These are phyloP conservation scores for Actinidia chinensis DNA, from an alignment of 179 eudicot genomes.

Conservation along the genomic window DNA sequence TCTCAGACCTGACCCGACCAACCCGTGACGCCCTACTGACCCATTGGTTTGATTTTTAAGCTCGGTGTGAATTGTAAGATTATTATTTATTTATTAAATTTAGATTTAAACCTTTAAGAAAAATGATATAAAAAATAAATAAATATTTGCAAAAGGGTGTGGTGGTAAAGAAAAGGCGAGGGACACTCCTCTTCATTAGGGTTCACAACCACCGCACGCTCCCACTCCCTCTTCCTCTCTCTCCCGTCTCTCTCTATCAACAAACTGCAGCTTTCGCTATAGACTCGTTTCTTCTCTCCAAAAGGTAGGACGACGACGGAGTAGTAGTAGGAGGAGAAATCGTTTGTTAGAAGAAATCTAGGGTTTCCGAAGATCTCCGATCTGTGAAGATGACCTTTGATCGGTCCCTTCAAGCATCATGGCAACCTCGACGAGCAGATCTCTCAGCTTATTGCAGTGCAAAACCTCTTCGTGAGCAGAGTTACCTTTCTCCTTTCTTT, in stretches of 20 bases:
- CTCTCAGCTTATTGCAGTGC: constrained; percentile 73
- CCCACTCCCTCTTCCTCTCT: neutral
- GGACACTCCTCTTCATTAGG: constrained; percentile 19
- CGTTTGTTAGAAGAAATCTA: neutral
- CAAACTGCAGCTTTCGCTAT: too few relatives aligned
- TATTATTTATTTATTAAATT: too few relatives aligned
- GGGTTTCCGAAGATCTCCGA: constrained; percentile 11
- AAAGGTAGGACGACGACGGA: constrained; percentile 4
- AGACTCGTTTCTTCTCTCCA: neutral
- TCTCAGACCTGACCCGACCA: too few relatives aligned
- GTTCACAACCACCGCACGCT: constrained; percentile 31
- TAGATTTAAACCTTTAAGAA: too few relatives aligned
- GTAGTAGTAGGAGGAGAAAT: neutral
- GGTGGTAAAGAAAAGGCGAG: neutral
- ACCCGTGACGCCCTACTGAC: too few relatives aligned
- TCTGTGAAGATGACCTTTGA: constrained; percentile 46
- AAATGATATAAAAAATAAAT: too few relatives aligned
- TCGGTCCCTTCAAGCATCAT: constrained; percentile 39
- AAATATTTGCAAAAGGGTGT: neutral
- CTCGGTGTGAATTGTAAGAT: too few relatives aligned
- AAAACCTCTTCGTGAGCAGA: constrained; percentile 62
- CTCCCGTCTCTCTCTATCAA: neutral
- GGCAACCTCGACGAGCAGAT: constrained; percentile 63
- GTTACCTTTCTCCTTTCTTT: neutral
- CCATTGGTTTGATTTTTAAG: too few relatives aligned